phyloP scores from a whole-genome alignment of 2,329 filamentous ascomycete species.

The Scedosporium minutisporum region DNA sequence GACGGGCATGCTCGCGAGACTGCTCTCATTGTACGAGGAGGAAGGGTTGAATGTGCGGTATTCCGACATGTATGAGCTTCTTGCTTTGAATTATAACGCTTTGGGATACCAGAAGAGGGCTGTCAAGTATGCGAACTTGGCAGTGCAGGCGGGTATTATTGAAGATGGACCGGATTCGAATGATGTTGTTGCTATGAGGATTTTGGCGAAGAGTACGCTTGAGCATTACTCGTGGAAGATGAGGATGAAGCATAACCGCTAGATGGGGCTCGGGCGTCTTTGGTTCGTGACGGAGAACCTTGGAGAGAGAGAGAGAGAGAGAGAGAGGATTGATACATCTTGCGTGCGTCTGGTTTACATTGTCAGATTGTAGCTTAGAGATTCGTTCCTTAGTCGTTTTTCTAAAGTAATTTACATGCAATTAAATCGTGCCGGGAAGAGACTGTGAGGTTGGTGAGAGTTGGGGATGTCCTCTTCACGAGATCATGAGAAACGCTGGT shows the following conservation, averaged over 20 bases:
- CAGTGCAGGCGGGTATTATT: conserved; percentile 24
- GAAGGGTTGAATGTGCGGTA: conserved; percentile 25
- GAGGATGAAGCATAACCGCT: conserved; percentile 1
- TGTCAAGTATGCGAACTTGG: conserved; percentile 26
- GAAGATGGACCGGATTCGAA: conserved; percentile 7
- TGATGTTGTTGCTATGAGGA: conserved; percentile 8
- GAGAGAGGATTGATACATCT: not conserved
- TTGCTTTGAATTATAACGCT: conserved; percentile 29
- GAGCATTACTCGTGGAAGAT: conserved; percentile 7
- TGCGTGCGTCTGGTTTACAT: not conserved
- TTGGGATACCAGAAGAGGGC: conserved; percentile 28
- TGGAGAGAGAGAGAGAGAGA: not conserved
- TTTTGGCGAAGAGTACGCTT: not conserved
- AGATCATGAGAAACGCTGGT: too few relatives aligned
- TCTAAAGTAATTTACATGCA: not conserved
- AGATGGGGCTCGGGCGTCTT: not conserved
- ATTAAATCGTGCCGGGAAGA: not conserved
- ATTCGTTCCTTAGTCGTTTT: not conserved
- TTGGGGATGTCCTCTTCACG: too few relatives aligned
- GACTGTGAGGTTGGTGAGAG: too few relatives aligned
- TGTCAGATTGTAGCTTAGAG: not conserved
- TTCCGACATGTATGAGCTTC: conserved; percentile 25
- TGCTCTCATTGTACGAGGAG: conserved; percentile 29
- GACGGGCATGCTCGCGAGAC: conserved; percentile 26
- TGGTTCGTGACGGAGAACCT: not conserved